Conservation (phyloP, 768 basidiomycete species). For the Asterophora lycoperdoides region DNA sequence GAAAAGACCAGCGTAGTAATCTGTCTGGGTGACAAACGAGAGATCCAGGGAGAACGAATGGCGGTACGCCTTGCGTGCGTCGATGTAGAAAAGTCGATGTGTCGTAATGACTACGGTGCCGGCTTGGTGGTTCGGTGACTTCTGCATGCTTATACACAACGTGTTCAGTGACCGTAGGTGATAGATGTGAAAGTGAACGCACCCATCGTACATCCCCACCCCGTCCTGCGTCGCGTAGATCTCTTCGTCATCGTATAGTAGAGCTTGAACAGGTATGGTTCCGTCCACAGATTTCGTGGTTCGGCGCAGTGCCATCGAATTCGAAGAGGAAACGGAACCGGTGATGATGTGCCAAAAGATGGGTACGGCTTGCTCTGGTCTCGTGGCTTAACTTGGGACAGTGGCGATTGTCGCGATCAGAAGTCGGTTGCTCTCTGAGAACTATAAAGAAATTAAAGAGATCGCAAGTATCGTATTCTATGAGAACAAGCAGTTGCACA, state of each 20-base stretch:
- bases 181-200: slow-evolving; percentile 25
- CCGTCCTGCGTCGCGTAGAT: slow-evolving; percentile 66
- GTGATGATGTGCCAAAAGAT: not conserved
- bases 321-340: slow-evolving; percentile 2
- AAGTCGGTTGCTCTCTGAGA: not conserved
- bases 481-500: not conserved
- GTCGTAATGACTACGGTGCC: slow-evolving; percentile 73
- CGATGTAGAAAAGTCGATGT: slow-evolving; percentile 83
- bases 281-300: slow-evolving; percentile 62
- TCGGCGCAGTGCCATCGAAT: slow-evolving; percentile 49
- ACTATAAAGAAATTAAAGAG: not conserved
- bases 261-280: slow-evolving; percentile 70
- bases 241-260: slow-evolving; percentile 80
- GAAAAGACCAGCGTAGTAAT: slow-evolving; percentile 88
- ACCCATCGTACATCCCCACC: slow-evolving; percentile 94
- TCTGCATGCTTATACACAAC: slow-evolving; percentile 61
- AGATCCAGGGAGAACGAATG: slow-evolving; percentile 71
- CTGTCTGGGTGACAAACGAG: slow-evolving; percentile 63
- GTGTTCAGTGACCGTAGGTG: slow-evolving; percentile 7
- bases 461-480: slow-evolving; percentile 1
- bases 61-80: slow-evolving; percentile 40
- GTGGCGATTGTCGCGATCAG: not conserved
- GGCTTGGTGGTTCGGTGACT: slow-evolving; percentile 72
- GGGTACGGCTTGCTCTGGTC: not conserved
- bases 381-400: too few species aligned